Percentiles rank a stretch among this genome's conserved stretches.
Conservation (phyloP, 495 filamentous ascomycete species). For the Wilcoxina mikolae region DNA sequence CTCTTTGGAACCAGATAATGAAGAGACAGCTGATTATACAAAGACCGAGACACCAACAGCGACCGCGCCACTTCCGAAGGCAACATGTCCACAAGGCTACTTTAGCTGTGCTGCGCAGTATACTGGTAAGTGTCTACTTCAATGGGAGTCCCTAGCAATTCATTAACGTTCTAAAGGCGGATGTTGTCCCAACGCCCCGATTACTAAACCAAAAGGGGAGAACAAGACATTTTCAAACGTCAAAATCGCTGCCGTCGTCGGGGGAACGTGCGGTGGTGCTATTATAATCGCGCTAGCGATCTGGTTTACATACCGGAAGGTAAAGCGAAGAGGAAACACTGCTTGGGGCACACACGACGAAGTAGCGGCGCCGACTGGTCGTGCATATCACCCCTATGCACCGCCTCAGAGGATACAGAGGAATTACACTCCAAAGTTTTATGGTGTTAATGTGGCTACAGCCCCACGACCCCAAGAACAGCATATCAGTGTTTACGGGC, state of each 20-base stretch:
- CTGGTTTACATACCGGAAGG: not conserved
- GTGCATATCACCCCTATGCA: not conserved
- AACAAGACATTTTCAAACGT: not conserved
- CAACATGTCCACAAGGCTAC: not conserved
- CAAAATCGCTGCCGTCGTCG: not conserved
- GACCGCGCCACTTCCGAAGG: not conserved
- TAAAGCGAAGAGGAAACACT: not conserved
- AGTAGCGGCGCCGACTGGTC: not conserved
- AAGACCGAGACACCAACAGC: not conserved
- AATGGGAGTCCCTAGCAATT: not conserved
- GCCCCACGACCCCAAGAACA: not conserved
- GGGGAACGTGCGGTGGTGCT: not conserved
- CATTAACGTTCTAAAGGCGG: not conserved
- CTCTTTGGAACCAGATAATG: not conserved
- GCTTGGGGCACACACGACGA: not conserved
- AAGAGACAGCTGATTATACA: not conserved
- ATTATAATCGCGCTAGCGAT: not conserved
- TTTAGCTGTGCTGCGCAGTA: not conserved
- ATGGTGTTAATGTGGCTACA: not conserved
- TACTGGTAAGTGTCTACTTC: not conserved
- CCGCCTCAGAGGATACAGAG: not conserved
- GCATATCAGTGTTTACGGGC: not conserved
- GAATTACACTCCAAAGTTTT: not conserved
- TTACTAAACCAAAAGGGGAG: no score
- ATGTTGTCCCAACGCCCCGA: not conserved